Evolutionary conservation across 768 basidiomycete genomes (phyloP), one percentile per base, ranked within the genome.

Genomic region (Mycena vulgaris): DNA sequence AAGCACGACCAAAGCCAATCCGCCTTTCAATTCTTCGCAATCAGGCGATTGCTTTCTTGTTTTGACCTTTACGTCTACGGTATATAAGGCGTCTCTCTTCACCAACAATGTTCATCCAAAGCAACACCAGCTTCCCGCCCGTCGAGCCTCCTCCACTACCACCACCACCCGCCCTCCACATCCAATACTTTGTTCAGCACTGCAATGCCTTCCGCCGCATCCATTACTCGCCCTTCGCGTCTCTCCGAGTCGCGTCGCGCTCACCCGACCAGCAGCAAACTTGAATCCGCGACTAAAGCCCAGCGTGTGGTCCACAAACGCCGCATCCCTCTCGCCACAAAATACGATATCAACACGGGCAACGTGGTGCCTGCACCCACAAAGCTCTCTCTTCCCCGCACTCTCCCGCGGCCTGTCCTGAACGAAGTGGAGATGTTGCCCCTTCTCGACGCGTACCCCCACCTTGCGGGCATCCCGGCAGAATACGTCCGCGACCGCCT

Each of bases 401-500:
- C 67, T 4, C 74, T 76, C 27, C 64, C 69, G 30, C 70, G 75
- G 16, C 75, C 75, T 40, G 75, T 69, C 2, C 55, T 73, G 23
- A 49, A 66, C 13, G 75, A 76, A 57, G 70, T 76, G 1, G 57
- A 75, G 31, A 48, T 63, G 48, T 42, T 63, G 0, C 16, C 65
- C 21, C 53, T 76, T 27, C 49, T 63, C 19, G 33, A 58, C 5
- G 68, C 70, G 33, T 73, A 73, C 40, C 72, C 74, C 23, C 27
- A 69, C 30, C 64, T 76, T 13, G 60, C 65, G 19, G 70, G 70
- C 13, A 21, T 76, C 28, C 69, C 74, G 19, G 69, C 72, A 16
- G 66, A 73, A 19, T 76, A 76, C 49, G 60, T 76, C 31, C 74
- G 75, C 51, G 74, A 76, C 14, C 55, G 42, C 33, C 63, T 76